phyloP scores from a whole-genome alignment of 371 early-diverging fungal genomes.

The Haplosporangium sp. region DNA sequence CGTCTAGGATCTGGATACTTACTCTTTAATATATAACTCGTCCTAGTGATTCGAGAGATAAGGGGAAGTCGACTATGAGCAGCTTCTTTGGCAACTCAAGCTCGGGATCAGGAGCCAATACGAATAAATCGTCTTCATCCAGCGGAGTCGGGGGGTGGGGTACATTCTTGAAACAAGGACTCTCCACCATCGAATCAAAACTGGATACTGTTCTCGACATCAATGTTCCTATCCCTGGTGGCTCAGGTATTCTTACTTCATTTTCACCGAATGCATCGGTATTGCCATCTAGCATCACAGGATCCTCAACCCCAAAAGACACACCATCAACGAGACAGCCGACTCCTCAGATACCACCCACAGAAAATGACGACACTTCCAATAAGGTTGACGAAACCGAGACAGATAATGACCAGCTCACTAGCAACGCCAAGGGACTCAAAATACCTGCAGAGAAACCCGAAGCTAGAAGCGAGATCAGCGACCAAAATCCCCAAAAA shows the following conservation, averaged over 20 bases:
- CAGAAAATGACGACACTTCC: not conserved
- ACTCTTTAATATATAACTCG: not conserved
- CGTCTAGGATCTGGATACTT: no score
- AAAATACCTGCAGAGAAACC: not conserved
- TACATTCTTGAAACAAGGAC: conserved; percentile 79
- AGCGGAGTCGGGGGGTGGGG: conserved; percentile 63
- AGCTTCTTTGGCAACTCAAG: conserved; percentile 37
- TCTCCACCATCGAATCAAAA: conserved; percentile 81
- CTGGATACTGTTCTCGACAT: conserved; percentile 84
- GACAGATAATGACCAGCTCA: not conserved
- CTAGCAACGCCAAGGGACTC: not conserved
- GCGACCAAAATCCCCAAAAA: conserved; percentile 10
- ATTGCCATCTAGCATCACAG: conserved; percentile 33
- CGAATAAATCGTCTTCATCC: conserved; percentile 24
- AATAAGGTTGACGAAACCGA: not conserved
- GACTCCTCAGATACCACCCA: not conserved
- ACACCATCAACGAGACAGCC: conserved; percentile 13
- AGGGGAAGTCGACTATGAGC: conserved; percentile 21
- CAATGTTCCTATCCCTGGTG: conserved; percentile 53
- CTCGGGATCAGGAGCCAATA: conserved; percentile 30
- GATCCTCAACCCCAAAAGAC: conserved; percentile 6
- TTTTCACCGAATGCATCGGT: conserved; percentile 39
- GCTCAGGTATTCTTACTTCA: conserved; percentile 35
- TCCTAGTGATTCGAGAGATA: not conserved
- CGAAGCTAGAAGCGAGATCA: not conserved